Percentiles rank a stretch among this genome's conserved stretches.
These are phyloP conservation scores for Colletotrichum chlorophyti DNA, from an alignment of 2,329 filamentous ascomycete species.

Conservation along the genomic window DNA sequence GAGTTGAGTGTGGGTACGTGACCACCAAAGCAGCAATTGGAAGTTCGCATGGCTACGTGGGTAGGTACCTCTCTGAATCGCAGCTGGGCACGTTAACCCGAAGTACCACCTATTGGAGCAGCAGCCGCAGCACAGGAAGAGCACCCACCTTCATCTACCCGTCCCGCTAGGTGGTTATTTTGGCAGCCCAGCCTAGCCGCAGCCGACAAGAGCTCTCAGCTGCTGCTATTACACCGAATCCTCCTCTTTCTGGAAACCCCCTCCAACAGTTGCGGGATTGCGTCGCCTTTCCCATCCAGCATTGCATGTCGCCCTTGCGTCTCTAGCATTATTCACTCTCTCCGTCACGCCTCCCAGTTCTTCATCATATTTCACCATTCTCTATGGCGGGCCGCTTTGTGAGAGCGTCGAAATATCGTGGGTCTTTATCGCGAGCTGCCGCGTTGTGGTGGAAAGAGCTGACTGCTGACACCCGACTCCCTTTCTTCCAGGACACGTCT, in stretches of 20 bases:
- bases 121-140: not conserved
- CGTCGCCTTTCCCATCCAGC: conserved; percentile 20
- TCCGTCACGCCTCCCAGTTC: not conserved
- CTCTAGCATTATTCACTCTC: not conserved
- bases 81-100: too few species aligned
- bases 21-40: not conserved
- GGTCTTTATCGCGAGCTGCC: conserved; percentile 42
- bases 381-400: conserved; percentile 70
- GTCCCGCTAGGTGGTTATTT: conserved; percentile 20
- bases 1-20: not conserved
- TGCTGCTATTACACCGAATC: conserved; percentile 21
- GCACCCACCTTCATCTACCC: conserved; percentile 20
- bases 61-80: conserved; percentile 14
- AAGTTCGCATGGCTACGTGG: not conserved
- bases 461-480: conserved; percentile 30
- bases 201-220: conserved; percentile 21
- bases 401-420: conserved; percentile 74
- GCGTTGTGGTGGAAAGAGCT: conserved; percentile 33
- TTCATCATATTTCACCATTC: conserved; percentile 16
- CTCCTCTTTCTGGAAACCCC: conserved; percentile 29
- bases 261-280: conserved; percentile 16
- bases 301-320: conserved; percentile 22
- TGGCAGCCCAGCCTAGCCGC: conserved; percentile 13
- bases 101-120: too few species aligned
- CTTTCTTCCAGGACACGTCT: conserved; percentile 82